Base-by-base conservation (phyloP, 2,329 filamentous ascomycete species). In the Pestalotiopsis sp. region DNA sequence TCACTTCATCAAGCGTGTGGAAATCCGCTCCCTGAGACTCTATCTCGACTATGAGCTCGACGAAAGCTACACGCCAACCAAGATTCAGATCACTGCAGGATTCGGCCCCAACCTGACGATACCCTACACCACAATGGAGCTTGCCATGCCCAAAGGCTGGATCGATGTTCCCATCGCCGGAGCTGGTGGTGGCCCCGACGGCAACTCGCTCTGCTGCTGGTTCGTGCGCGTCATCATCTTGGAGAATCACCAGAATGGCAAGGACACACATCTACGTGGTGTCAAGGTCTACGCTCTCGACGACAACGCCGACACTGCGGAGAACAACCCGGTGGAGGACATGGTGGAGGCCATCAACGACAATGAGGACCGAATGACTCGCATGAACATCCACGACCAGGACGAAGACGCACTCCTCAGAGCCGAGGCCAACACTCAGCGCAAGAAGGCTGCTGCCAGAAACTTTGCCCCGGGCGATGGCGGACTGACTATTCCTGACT, bases 231-330 rank as follows among this genome's bases (percentile, higher is more conserved):
- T 98, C 76, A 91, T 93, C 73, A 91, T 99, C 63, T 88, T 95
- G 65, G 96, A 98, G 82, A 99, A 99, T 77, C 96, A 99, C 79
- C 96, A 99, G 82, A 99, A 99, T 79, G 96, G 96, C 72, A 99
- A 99, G 80, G 96, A 99, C 79, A 99, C 96, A n/a, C 96, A 99
- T 84, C 87, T 99, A 27, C 88, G 96, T 17, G 95, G 94, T 2
- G 88, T 99, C 79, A 97, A 97, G 82, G 92, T 98, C 11, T 99
- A 89, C 73, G 88, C 88, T 1, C 81, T 88, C 36, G 86, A 88
- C 69, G 81, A 83, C 13, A 81, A 80, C 17, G 81, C 79, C 3
- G 79, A 80, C 14, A 82, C 79, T 3, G 77, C 78, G 2, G 78
- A 81, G 56, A 77, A 78, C 64, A 82, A 79, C 27, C 75, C 78